Percentiles rank a stretch among this genome's conserved stretches.
Evolutionary conservation across 2,329 filamentous ascomycete genomes (phyloP).

Genomic region (Cytospora schulzeri): DNA sequence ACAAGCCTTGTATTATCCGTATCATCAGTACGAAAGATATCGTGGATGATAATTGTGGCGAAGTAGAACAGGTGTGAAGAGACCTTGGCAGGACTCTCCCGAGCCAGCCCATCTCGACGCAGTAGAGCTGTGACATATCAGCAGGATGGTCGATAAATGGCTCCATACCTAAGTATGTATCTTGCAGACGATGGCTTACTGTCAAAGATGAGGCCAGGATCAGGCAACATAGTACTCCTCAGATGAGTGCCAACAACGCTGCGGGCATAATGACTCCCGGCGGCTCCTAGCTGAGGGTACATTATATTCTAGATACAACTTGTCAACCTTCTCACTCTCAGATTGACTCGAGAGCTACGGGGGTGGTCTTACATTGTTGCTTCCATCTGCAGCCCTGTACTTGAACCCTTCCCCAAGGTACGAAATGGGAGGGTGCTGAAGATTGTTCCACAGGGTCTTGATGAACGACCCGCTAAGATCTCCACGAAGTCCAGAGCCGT

Average conservation of each 20-base stretch:
- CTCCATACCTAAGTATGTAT: conserved; percentile 62
- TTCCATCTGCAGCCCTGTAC: conserved; percentile 38
- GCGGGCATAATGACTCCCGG: conserved; percentile 67
- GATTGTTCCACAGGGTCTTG: conserved; percentile 54
- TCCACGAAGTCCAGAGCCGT: conserved; percentile 4
- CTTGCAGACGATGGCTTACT: conserved; percentile 51
- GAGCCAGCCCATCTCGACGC: conserved; percentile 3
- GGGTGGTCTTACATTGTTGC: conserved; percentile 8
- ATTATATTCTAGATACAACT: conserved; percentile 54
- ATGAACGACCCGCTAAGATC: conserved; percentile 39
- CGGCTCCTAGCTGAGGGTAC: conserved; percentile 66
- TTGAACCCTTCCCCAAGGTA: conserved; percentile 33
- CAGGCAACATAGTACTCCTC: conserved; percentile 56
- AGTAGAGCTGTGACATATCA: conserved; percentile 56
- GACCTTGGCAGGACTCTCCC: conserved; percentile 14
- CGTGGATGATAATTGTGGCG: conserved; percentile 67
- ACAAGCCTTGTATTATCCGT: conserved; percentile 63
- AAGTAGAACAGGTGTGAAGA: conserved; percentile 21
- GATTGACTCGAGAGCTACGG: not conserved
- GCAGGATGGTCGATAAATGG: conserved; percentile 71
- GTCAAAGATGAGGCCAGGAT: conserved; percentile 69
- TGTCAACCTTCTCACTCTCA: not conserved
- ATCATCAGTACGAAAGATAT: conserved; percentile 66
- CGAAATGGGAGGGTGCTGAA: conserved; percentile 55
- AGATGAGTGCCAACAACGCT: conserved; percentile 44